Percentiles rank a stretch among this genome's conserved stretches.
Conservation (phyloP, 2,329 filamentous ascomycete species). For the Pestalotiopsis fici region DNA sequence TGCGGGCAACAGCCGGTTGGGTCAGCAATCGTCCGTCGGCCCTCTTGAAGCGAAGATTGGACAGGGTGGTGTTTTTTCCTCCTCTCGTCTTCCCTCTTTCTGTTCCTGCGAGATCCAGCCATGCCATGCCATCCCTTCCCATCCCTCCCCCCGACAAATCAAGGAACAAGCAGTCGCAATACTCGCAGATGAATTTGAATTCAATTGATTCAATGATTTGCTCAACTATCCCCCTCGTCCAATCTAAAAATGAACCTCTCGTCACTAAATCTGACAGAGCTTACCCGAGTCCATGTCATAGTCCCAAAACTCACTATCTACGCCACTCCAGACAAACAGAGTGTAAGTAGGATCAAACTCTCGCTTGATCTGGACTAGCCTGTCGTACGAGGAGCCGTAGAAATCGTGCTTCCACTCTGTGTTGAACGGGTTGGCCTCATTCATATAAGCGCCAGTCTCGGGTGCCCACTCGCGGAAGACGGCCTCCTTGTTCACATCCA, state of each 20-base stretch:
- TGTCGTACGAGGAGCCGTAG: slow-evolving; percentile 34
- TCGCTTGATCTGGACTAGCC: slow-evolving; percentile 38
- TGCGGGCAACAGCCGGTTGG: background rate
- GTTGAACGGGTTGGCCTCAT: slow-evolving; percentile 39
- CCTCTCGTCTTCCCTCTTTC: too few relatives aligned
- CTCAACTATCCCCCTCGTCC: background rate
- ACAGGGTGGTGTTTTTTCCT: too few relatives aligned
- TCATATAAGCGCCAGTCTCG: slow-evolving; percentile 28
- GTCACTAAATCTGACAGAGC: background rate
- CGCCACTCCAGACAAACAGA: background rate
- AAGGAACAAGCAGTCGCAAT: too few relatives aligned
- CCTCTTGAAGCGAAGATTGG: too few relatives aligned
- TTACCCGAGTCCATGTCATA: background rate
- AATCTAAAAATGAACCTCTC: background rate
- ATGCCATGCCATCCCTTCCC: too few relatives aligned
- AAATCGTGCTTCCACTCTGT: slow-evolving; percentile 30
- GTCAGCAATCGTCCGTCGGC: background rate
- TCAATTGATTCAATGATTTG: too few relatives aligned
- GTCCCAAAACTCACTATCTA: background rate
- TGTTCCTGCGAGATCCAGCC: too few relatives aligned
- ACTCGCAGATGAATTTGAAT: too few relatives aligned
- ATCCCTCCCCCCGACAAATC: too few relatives aligned
- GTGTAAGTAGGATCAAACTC: slow-evolving; percentile 34
- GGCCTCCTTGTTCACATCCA: background rate
- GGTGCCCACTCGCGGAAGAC: slow-evolving; percentile 1